These are phyloP conservation scores for Saitozyma podzolica DNA, from an alignment of 768 basidiomycete genomes.

Conservation along the genomic window DNA sequence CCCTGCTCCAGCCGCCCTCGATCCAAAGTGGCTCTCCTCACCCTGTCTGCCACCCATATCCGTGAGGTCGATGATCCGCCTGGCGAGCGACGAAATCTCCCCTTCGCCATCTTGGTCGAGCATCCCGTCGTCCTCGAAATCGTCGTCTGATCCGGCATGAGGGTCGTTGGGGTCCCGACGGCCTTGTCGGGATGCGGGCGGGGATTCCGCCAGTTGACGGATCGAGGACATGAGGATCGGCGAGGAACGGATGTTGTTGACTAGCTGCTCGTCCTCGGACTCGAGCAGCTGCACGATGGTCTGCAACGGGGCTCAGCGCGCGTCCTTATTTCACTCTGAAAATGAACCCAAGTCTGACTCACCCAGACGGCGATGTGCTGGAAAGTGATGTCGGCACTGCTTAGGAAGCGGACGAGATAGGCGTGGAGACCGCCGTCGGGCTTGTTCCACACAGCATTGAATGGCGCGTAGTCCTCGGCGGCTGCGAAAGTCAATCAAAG, in stretches of 20 bases:
- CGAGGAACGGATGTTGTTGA: conserved; percentile 85
- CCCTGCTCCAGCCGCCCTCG: conserved; percentile 1
- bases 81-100: conserved; percentile 82
- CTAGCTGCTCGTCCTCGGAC: conserved; percentile 89
- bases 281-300: conserved; percentile 96
- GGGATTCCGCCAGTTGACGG: conserved; percentile 67
- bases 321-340: background rate
- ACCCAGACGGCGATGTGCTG: conserved; percentile 98
- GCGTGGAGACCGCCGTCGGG: conserved; percentile 96
- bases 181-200: conserved; percentile 37
- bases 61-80: conserved; percentile 82
- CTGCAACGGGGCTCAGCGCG: conserved; percentile 11
- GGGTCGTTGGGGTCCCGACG: conserved; percentile 15
- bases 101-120: conserved; percentile 66
- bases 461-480: conserved; percentile 82
- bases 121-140: conserved; percentile 63
- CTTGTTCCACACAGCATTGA: conserved; percentile 97
- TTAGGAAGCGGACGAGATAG: conserved; percentile 91
- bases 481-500: conserved; percentile 17
- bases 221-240: conserved; percentile 80
- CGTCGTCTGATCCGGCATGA: conserved; percentile 60
- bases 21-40: conserved; percentile 11
- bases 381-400: conserved; percentile 92
- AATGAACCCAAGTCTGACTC: conserved; percentile 8
- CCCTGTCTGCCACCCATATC: conserved; percentile 56